Base-by-base conservation (phyloP, 2,329 filamentous ascomycete species). In the Calonectria leucothoes region DNA sequence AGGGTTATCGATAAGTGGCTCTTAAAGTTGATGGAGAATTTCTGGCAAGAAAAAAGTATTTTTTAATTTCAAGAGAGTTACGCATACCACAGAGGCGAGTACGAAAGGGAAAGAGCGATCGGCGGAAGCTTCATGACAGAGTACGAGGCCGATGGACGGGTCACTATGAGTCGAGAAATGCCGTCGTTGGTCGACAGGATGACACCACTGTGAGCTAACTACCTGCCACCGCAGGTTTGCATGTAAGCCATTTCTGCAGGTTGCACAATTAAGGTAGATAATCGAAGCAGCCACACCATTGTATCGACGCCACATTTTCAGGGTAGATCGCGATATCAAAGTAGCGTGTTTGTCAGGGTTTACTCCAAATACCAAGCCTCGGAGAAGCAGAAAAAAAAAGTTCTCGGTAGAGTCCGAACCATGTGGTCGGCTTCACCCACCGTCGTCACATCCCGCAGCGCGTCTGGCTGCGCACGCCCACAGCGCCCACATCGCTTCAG, bases 321-420 rank as follows among this genome's bases (percentile, higher is more conserved):
- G 55, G 23, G 55, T 39, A 37, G 55, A 61, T 61, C 55, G 33
- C 55, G 55, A 61, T 61, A 35, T n/a, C 23, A 23, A 61, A 61
- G 6, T 61, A 61, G 55, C 33, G 55, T 61, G 14, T 20, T 61
- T 59, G 39, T 61, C 55, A 61, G 55, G 55, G 55, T 61, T 61
- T 39, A 23, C 35, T 17, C n/a, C 35, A 6, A 61, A 61, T 61
- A 39, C 55, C 35, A 61, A 37, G 55, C 55, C 55, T 27, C 31
- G 39, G 33, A 39, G 35, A 35, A 4, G 12, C 3, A 15, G 10
- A 20, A 23, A 25, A 39, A 57, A 39, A 61, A 61, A 61, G 55
- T 61, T 39, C 55, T 61, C 55, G 55, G 55, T 61, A 61, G 55
- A 61, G 55, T 61, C 33, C 55, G 55, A 61, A 61, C 55, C 55